phyloP scores from a whole-genome alignment of 345 rosid species.

The Eucalyptus dawsonii region DNA sequence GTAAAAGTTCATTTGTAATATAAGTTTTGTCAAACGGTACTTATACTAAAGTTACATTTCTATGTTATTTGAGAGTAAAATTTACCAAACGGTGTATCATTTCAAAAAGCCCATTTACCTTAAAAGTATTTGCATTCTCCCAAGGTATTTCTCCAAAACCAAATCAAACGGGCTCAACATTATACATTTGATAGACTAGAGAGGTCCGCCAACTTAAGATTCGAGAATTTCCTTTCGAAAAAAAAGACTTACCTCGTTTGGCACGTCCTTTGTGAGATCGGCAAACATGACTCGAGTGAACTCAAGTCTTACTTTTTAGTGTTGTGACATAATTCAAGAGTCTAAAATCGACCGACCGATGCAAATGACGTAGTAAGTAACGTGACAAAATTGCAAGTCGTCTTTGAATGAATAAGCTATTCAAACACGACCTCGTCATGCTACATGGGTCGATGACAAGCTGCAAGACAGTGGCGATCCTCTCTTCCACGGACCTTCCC shows the following conservation, averaged over 20 bases:
- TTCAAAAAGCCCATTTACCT: too few relatives aligned
- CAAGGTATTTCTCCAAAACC: too few relatives aligned
- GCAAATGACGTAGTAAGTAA: not conserved
- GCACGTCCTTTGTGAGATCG: not conserved
- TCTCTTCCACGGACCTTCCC: not conserved
- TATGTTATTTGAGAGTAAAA: too few relatives aligned
- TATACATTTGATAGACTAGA: not conserved
- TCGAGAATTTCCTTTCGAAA: not conserved
- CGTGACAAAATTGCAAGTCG: not conserved
- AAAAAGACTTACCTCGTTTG: not conserved
- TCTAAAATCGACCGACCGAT: not conserved
- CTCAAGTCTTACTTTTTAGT: not conserved
- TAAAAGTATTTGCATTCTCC: too few relatives aligned
- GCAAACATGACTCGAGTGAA: not conserved
- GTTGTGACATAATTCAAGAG: not conserved
- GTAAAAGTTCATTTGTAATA: too few relatives aligned
- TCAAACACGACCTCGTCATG: not conserved
- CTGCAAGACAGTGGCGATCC: not conserved
- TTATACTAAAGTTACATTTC: too few relatives aligned
- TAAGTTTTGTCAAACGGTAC: too few relatives aligned
- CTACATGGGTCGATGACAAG: not conserved
- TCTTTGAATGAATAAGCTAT: not conserved
- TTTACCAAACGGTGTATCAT: too few relatives aligned
- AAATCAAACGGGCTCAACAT: not conserved
- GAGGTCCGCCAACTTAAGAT: not conserved